Conservation (phyloP, 768 basidiomycete species). For the Suillus decipiens region DNA sequence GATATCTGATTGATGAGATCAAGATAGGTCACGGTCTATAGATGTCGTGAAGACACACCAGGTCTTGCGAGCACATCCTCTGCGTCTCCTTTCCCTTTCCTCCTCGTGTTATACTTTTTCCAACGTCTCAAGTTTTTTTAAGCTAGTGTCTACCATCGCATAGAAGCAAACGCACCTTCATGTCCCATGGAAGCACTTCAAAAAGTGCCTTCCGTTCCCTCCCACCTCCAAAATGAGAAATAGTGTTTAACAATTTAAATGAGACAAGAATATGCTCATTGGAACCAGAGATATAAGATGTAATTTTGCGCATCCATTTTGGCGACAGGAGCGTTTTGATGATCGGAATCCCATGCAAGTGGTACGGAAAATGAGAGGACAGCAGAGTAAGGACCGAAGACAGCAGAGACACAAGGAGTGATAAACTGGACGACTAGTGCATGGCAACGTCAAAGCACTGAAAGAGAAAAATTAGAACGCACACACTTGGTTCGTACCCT, state of each 20-base stretch:
- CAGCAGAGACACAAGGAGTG: constrained; percentile 52
- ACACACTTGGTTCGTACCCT: constrained; percentile 51
- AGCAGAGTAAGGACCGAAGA: constrained; percentile 62
- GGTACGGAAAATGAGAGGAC: constrained; percentile 69
- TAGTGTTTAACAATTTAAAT: constrained; percentile 60
- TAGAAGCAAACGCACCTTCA: constrained; percentile 50
- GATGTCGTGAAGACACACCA: constrained; percentile 40
- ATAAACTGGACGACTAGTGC: constrained; percentile 42
- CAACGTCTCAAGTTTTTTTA: constrained; percentile 45
- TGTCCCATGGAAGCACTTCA: constrained; percentile 78
- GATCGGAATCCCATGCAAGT: constrained; percentile 61
- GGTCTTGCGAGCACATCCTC: constrained; percentile 48
- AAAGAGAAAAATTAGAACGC: neutral
- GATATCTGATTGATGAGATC: constrained; percentile 55
- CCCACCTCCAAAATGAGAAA: constrained; percentile 68
- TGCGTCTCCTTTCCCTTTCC: constrained; percentile 50
- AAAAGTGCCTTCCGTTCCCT: constrained; percentile 60
- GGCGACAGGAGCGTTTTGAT: constrained; percentile 60
- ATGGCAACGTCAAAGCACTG: neutral
- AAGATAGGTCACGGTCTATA: neutral
- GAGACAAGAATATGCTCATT: constrained; percentile 68
- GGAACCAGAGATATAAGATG: constrained; percentile 59
- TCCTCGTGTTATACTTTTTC: constrained; percentile 72
- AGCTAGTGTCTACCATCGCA: neutral
- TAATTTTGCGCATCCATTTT: constrained; percentile 55